Conservation (phyloP, 2,329 filamentous ascomycete species). For the Claviceps africana region DNA sequence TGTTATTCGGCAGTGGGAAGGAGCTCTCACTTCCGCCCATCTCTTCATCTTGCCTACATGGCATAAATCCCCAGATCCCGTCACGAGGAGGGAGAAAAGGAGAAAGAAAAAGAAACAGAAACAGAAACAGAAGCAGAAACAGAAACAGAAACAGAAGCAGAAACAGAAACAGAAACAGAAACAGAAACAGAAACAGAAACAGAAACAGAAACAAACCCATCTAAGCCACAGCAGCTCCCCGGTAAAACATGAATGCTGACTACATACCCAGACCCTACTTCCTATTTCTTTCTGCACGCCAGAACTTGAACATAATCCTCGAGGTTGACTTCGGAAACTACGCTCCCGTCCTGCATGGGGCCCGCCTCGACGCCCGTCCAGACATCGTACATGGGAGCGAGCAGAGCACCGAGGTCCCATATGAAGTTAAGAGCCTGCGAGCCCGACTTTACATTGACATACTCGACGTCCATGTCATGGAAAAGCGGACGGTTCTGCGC, state of each 20-base stretch:
- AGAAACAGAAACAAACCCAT: background rate
- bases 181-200: too few relatives aligned
- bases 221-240: background rate
- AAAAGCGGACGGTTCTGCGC: background rate
- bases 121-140: too few relatives aligned
- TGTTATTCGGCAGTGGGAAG: too few relatives aligned
- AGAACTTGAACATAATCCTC: background rate
- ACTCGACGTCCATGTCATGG: background rate
- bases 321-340: background rate
- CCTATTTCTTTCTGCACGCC: background rate
- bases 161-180: too few relatives aligned
- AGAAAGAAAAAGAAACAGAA: too few relatives aligned
- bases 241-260: background rate
- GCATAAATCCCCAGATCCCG: too few relatives aligned
- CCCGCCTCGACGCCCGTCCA: background rate
- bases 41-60: too few relatives aligned
- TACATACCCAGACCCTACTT: background rate
- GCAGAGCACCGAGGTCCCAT: background rate
- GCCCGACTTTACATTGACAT: background rate
- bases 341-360: background rate
- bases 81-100: too few relatives aligned
- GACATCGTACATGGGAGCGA: background rate
- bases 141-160: too few relatives aligned
- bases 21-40: too few relatives aligned
- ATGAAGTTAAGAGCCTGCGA: background rate